Percentiles rank a stretch among this genome's conserved stretches.
Conservation (phyloP, 2,329 filamentous ascomycete genomes). For the Phialophora macrospora region DNA sequence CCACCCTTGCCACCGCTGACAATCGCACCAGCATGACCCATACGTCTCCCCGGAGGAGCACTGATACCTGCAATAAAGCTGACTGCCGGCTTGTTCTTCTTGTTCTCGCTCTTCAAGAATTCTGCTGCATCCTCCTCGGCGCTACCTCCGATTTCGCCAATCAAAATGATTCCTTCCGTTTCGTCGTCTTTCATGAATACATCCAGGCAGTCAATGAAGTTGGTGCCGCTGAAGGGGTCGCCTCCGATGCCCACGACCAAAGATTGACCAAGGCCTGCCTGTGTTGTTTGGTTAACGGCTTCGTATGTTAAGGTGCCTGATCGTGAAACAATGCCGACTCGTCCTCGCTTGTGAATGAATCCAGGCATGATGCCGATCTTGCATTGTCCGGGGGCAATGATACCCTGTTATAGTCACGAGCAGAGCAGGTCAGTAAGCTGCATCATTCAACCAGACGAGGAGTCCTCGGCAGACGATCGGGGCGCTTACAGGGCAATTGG, state of each 20-base stretch:
- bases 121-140: slow-evolving; percentile 98
- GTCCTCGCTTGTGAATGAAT: slow-evolving; percentile 99
- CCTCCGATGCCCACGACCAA: slow-evolving; percentile 98
- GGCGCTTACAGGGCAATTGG: slow-evolving; percentile 99
- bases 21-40: slow-evolving; percentile 99
- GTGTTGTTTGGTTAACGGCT: slow-evolving; percentile 98
- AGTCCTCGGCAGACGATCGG: slow-evolving; percentile 58
- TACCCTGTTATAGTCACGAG: slow-evolving; percentile 58
- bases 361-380: slow-evolving; percentile 99
- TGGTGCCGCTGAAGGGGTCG: slow-evolving; percentile 98
- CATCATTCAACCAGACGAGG: neutral
- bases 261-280: slow-evolving; percentile 94
- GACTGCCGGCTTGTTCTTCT: slow-evolving; percentile 90
- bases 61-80: slow-evolving; percentile 99
- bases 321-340: slow-evolving; percentile 97
- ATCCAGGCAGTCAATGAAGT: slow-evolving; percentile 99
- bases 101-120: slow-evolving; percentile 92
- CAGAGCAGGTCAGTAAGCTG: slow-evolving; percentile 52
- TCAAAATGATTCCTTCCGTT: slow-evolving; percentile 99
- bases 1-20: slow-evolving; percentile 97
- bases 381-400: slow-evolving; percentile 92
- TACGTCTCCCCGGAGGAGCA: slow-evolving; percentile 91
- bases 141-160: slow-evolving; percentile 96
- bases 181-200: slow-evolving; percentile 95
- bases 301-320: slow-evolving; percentile 99